A percentile compares a stretch with the other conserved stretches of the same genome.
Evolutionary conservation across 2,329 filamentous ascomycete species (phyloP).

Genomic region (Stagonosporopsis chrysanthemi): DNA sequence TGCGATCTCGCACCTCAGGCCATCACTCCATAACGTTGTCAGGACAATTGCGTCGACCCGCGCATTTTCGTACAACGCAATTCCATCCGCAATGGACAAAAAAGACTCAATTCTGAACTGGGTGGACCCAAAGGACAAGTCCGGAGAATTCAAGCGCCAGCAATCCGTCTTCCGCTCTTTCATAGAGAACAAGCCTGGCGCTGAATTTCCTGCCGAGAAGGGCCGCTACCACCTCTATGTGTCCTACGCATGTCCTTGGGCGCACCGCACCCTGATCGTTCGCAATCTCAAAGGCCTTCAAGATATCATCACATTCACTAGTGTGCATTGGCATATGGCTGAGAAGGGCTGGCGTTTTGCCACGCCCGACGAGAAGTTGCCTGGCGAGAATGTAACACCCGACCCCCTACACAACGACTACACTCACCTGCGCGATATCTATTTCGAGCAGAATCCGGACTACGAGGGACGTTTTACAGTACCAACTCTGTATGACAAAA

Average conservation of each 20-base stretch:
- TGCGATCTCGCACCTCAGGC: slow-evolving; percentile 24
- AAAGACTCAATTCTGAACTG: slow-evolving; percentile 74
- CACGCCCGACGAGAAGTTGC: slow-evolving; percentile 66
- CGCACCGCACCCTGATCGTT: slow-evolving; percentile 85
- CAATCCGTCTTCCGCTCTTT: slow-evolving; percentile 81
- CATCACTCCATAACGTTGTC: slow-evolving; percentile 23
- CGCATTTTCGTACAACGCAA: slow-evolving; percentile 23
- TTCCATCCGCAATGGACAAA: slow-evolving; percentile 25
- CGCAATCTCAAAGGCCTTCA: slow-evolving; percentile 92
- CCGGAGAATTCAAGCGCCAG: slow-evolving; percentile 92
- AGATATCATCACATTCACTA: slow-evolving; percentile 77
- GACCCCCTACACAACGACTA: slow-evolving; percentile 73
- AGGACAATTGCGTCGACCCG: slow-evolving; percentile 15
- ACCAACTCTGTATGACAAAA: slow-evolving; percentile 83
- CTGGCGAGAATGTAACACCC: slow-evolving; percentile 63
- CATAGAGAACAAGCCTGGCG: slow-evolving; percentile 75
- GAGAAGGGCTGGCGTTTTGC: slow-evolving; percentile 84
- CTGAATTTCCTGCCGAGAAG: slow-evolving; percentile 83
- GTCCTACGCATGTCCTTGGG: slow-evolving; percentile 94
- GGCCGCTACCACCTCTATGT: slow-evolving; percentile 94
- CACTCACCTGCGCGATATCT: slow-evolving; percentile 78
- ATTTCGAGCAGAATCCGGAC: slow-evolving; percentile 75
- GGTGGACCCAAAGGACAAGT: slow-evolving; percentile 78
- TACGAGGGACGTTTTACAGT: slow-evolving; percentile 87
- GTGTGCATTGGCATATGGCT: slow-evolving; percentile 91